Conservation (phyloP, 768 basidiomycete genomes). For the Mycena latifolia region DNA sequence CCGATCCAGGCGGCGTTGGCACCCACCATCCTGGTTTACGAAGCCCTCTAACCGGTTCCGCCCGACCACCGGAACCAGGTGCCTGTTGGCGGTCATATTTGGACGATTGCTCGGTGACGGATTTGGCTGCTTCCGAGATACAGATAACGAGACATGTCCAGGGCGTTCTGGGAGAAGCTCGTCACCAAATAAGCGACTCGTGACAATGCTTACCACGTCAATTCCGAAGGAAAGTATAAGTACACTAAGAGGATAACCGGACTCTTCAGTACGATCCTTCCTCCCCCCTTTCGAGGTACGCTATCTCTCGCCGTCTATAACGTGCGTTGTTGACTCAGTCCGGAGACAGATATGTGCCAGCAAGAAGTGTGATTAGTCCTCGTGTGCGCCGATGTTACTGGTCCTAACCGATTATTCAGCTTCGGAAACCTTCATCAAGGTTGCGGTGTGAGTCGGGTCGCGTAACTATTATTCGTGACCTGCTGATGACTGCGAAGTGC, state of each 20-base stretch:
- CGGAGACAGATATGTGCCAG: constrained; percentile 60
- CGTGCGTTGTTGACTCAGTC: not conserved
- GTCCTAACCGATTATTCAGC: constrained; percentile 39
- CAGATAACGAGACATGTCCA: constrained; percentile 32
- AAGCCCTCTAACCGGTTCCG: constrained; percentile 21
- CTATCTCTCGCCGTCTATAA: not conserved
- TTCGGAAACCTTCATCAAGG: constrained; percentile 58
- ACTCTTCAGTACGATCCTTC: constrained; percentile 11
- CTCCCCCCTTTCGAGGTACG: constrained; percentile 9
- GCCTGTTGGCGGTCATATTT: constrained; percentile 25
- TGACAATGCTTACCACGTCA: constrained; percentile 36
- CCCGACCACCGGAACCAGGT: constrained; percentile 30
- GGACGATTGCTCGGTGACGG: constrained; percentile 21
- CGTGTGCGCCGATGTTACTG: constrained; percentile 22
- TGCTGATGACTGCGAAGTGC: constrained; percentile 16
- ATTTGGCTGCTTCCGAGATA: constrained; percentile 29
- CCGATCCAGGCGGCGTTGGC: constrained; percentile 19
- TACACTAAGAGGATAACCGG: constrained; percentile 16
- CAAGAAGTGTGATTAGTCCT: constrained; percentile 64
- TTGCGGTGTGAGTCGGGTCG: constrained; percentile 48
- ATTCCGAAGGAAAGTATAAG: constrained; percentile 34
- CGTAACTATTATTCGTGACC: not conserved
- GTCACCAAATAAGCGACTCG: constrained; percentile 26
- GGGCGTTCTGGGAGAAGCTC: constrained; percentile 27
- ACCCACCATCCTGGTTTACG: constrained; percentile 3